Conservation (phyloP, 2,329 filamentous ascomycete genomes). For the Lecanoromycetidae sp. region DNA sequence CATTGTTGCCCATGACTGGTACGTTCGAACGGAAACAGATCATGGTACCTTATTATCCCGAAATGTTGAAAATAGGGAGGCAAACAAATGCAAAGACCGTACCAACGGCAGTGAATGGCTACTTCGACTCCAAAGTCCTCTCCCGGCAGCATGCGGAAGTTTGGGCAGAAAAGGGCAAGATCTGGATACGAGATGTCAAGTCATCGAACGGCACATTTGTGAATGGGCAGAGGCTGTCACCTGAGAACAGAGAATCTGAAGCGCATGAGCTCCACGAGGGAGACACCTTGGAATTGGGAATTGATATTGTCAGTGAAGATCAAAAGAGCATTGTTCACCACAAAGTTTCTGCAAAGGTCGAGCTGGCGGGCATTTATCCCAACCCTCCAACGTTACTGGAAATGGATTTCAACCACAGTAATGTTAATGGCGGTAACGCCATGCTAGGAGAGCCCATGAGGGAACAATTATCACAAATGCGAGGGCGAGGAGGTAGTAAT, state of each 20-base stretch:
- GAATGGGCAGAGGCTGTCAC: constrained; percentile 78
- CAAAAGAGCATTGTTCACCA: constrained; percentile 98
- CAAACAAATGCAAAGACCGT: constrained; percentile 96
- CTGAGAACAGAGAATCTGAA: constrained; percentile 91
- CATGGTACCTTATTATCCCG: constrained; percentile 81
- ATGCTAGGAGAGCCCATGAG: constrained; percentile 59
- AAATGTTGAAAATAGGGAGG: constrained; percentile 84
- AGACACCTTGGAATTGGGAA: constrained; percentile 87
- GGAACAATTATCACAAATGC: constrained; percentile 51
- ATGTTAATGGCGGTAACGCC: constrained; percentile 59
- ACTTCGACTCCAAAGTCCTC: constrained; percentile 95
- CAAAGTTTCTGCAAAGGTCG: constrained; percentile 93
- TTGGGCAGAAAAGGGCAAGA: constrained; percentile 80
- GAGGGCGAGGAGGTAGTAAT: constrained; percentile 58
- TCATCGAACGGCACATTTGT: constrained; percentile 98
- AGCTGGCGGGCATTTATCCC: constrained; percentile 77
- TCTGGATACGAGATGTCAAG: constrained; percentile 95
- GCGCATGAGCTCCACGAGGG: constrained; percentile 84
- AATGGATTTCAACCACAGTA: constrained; percentile 83
- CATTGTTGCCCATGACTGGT: constrained; percentile 80
- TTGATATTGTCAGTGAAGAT: constrained; percentile 97
- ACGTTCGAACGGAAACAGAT: constrained; percentile 98
- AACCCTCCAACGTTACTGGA: constrained; percentile 67
- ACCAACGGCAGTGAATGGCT: constrained; percentile 82
- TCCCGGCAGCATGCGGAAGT: constrained; percentile 94